These are phyloP conservation scores for Trapa bicornis DNA, from an alignment of 345 rosid species.

Conservation along the genomic window DNA sequence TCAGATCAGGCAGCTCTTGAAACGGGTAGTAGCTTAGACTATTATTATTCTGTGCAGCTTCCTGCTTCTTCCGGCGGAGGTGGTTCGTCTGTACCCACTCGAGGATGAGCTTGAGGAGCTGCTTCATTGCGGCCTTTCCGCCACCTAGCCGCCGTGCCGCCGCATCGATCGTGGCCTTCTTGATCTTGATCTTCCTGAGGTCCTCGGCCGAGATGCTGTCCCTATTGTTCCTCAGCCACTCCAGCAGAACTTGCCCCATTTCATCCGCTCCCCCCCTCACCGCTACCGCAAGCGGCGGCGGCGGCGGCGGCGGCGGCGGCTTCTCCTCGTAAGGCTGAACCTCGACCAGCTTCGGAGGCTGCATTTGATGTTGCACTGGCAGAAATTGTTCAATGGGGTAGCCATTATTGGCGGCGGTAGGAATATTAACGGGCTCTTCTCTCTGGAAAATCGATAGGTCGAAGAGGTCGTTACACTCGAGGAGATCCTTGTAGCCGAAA, in stretches of 20 bases:
- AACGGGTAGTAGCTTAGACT: not conserved
- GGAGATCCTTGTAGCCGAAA: conserved; percentile 74
- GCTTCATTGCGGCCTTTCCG: conserved; percentile 86
- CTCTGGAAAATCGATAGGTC: conserved; percentile 50
- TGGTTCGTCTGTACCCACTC: conserved; percentile 96
- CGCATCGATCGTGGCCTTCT: conserved; percentile 83
- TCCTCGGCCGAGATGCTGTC: conserved; percentile 89
- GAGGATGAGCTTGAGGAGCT: conserved; percentile 80
- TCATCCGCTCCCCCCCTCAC: conserved; percentile 31
- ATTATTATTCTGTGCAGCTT: conserved; percentile 13
- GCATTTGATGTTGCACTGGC: not conserved
- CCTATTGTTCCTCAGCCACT: conserved; percentile 81
- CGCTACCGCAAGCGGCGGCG: not conserved
- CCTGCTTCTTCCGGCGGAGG: conserved; percentile 42
- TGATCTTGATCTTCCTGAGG: conserved; percentile 72
- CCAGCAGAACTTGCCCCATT: conserved; percentile 65
- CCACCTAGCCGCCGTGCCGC: conserved; percentile 85
- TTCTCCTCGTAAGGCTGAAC: not conserved
- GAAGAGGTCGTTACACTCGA: conserved; percentile 56
- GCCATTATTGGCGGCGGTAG: not conserved
- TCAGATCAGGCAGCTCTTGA: too few relatives aligned
- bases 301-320: not conserved
- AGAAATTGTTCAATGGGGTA: conserved; percentile 16
- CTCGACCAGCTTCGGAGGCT: too few relatives aligned
- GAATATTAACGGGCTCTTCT: conserved; percentile 18